phyloP scores from a whole-genome alignment of 2,329 filamentous ascomycete genomes.

The Metarhizium album region DNA sequence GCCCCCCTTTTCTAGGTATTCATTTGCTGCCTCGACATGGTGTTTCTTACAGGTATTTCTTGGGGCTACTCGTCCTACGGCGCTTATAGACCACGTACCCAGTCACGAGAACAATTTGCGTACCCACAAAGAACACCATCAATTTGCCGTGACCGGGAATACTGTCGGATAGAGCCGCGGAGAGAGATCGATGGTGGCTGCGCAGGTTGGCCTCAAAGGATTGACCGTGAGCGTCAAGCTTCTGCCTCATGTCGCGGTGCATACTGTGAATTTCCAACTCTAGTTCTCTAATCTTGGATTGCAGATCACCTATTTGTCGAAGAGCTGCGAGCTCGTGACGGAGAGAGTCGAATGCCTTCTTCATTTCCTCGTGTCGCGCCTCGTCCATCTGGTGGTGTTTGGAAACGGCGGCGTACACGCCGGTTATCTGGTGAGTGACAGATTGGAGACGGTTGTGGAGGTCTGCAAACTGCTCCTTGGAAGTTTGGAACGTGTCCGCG shows the following conservation, averaged over 20 bases:
- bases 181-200: conserved; percentile 38
- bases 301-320: conserved; percentile 32
- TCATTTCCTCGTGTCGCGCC: conserved; percentile 45
- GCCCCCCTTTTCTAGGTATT: not conserved
- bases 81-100: conserved; percentile 73
- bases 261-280: conserved; percentile 49
- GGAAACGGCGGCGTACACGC: conserved; percentile 47
- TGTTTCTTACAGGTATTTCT: conserved; percentile 70
- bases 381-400: conserved; percentile 40
- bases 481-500: conserved; percentile 36
- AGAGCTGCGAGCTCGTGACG: conserved; percentile 34
- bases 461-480: conserved; percentile 63
- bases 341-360: conserved; percentile 35
- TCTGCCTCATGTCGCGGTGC: conserved; percentile 41
- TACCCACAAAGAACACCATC: conserved; percentile 61
- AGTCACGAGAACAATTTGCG: conserved; percentile 60
- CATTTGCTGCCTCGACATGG: not conserved
- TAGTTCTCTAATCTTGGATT: conserved; percentile 38
- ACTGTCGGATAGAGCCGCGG: conserved; percentile 36
- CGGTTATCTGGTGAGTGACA: conserved; percentile 57
- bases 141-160: conserved; percentile 40
- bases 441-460: conserved; percentile 74
- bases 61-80: conserved; percentile 63
- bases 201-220: conserved; percentile 40
- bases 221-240: conserved; percentile 39